Evolutionary conservation across 2,329 filamentous ascomycete genomes (phyloP), one percentile per base, ranked within the genome.

Genomic region (Aspergillus quadrilineatus): DNA sequence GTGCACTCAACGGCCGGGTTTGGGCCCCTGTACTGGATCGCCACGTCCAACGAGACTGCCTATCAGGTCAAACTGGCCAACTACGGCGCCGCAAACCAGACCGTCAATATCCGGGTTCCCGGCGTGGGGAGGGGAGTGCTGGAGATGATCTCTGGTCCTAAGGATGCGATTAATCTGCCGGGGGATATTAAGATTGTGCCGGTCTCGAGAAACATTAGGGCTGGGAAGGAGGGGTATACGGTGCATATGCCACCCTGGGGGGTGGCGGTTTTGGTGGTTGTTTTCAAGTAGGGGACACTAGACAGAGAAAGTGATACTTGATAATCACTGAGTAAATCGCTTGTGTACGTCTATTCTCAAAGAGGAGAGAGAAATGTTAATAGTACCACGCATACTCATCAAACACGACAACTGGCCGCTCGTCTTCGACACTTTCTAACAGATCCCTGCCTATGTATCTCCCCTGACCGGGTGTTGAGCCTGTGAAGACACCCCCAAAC

Each of bases 21-120:
- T 44, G 68, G 69, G 0, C 69, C 69, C 1, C 36, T 75, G 10
- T 75, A 72, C 55, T 74, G 73, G 72, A 67, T 68, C 0, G 69
- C 70, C 1, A 66, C 67, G 14, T 66, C 58, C 26, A 63, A 53
- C 6, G 46, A 62, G 6, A 60, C 58, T 6, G 55, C 56, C 6
- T 67, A 68, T 50, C 65, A 63, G 22, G 52, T 72, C 36, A 72
- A 72, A 54, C 47, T 72, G 10, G 68, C 69, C 6, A 72, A 72
- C 50, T 72, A 72, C 43, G 66, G 67, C 6, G 30, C 53, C 0
- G 45, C 64, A 0, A 51, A 58, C 5, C 65, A 66, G 32, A 63
- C 52, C 1, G 63, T 74, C 0, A 65, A 62, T 7, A 59, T 73
- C 3, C 66, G 51, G 4, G 63, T 73, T 28, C 64, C 65, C 1